phyloP scores from a whole-genome alignment of 257 asterid species.

The Rauvolfia tetraphylla region DNA sequence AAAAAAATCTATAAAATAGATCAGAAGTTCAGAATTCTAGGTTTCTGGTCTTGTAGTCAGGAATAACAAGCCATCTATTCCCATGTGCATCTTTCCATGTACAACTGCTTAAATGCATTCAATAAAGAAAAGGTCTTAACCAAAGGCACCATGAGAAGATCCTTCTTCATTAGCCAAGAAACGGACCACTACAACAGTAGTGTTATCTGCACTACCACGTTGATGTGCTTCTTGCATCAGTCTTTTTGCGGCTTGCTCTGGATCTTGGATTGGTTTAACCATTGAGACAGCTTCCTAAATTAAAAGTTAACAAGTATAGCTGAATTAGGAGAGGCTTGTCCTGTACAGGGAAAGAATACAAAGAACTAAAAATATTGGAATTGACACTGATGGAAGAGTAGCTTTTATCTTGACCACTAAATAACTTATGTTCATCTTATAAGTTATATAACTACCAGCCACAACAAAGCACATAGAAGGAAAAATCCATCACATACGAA shows the following conservation, averaged over 20 bases:
- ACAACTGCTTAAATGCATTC: neutral
- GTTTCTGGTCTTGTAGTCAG: neutral
- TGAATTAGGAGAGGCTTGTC: neutral
- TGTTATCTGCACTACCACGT: conserved; percentile 91
- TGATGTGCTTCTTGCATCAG: conserved; percentile 86
- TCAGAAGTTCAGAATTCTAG: conserved; percentile 2
- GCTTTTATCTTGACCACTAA: too few species aligned
- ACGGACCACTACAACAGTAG: conserved; percentile 75
- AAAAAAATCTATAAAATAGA: neutral
- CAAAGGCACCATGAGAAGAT: conserved; percentile 44
- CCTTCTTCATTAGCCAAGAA: conserved; percentile 50
- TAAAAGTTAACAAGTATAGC: neutral
- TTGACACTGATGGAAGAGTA: too few species aligned
- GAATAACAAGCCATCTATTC: conserved; percentile 1
- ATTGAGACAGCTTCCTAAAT: conserved; percentile 85
- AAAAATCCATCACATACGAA: too few species aligned
- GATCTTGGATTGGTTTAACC: conserved; percentile 75
- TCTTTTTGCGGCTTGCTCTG: conserved; percentile 88
- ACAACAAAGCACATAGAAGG: too few species aligned
- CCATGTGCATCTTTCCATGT: conserved; percentile 6
- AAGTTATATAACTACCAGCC: too few species aligned
- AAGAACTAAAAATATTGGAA: neutral
- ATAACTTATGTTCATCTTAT: too few species aligned
- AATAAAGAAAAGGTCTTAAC: conserved; percentile 11
- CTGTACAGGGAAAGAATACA: neutral